Conservation (phyloP, 306 rosid species). For the Cicer chorassanicum region DNA sequence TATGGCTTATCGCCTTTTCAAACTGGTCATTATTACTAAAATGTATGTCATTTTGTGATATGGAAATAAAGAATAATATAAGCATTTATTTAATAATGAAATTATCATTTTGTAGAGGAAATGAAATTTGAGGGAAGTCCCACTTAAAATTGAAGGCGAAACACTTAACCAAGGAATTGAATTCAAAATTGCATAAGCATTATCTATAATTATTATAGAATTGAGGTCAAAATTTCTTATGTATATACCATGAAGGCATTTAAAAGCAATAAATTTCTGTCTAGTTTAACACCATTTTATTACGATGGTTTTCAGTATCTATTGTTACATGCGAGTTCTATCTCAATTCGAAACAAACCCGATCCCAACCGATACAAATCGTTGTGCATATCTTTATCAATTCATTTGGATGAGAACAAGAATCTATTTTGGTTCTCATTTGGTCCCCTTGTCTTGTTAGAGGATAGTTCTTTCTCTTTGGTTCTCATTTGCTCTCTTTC, state of each 20-base stretch:
- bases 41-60: neutral
- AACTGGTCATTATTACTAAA: conserved; percentile 11
- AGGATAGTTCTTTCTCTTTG: too few relatives aligned
- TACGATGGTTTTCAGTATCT: neutral
- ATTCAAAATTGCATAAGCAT: neutral
- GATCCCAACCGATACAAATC: neutral
- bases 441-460: neutral
- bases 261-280: neutral
- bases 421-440: neutral
- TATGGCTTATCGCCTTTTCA: neutral
- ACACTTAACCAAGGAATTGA: conserved; percentile 7
- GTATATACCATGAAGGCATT: neutral
- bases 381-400: neutral
- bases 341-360: neutral
- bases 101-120: neutral
- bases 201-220: conserved; percentile 6
- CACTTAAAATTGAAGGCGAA: neutral
- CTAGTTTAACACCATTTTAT: neutral
- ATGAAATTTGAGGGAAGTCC: conserved; percentile 2
- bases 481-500: too few relatives aligned
- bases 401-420: neutral
- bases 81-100: neutral
- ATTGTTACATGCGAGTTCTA: neutral
- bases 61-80: conserved; percentile 14
- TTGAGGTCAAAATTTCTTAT: neutral